Conservation (phyloP, 768 basidiomycete genomes). For the Podaxis rugospora region DNA sequence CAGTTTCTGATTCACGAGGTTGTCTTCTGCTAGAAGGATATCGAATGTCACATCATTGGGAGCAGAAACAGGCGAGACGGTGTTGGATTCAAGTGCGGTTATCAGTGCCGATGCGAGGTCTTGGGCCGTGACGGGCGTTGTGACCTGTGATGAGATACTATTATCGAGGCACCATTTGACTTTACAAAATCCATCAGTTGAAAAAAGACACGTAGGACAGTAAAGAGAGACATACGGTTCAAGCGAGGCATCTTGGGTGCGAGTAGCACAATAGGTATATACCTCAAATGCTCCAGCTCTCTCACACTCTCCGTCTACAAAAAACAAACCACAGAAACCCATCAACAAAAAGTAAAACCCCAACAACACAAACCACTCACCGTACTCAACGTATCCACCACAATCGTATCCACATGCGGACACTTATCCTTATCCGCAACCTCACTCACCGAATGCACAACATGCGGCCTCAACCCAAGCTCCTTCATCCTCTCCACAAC, state of each 20-base stretch:
- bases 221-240: constrained; percentile 50
- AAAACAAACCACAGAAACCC: constrained; percentile 2
- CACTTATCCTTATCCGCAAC: constrained; percentile 77
- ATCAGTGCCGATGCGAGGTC: constrained; percentile 91
- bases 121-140: constrained; percentile 82
- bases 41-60: constrained; percentile 86
- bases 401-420: constrained; percentile 91
- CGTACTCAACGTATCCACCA: constrained; percentile 83
- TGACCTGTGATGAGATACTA: constrained; percentile 92
- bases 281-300: constrained; percentile 90
- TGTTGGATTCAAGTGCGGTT: constrained; percentile 92
- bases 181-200: constrained; percentile 20
- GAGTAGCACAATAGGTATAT: constrained; percentile 92
- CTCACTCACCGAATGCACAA: constrained; percentile 75
- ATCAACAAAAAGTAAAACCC: constrained; percentile 3
- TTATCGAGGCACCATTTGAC: constrained; percentile 98
- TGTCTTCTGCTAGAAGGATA: constrained; percentile 96
- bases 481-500: constrained; percentile 76
- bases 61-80: constrained; percentile 81
- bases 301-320: constrained; percentile 84
- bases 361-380: constrained; percentile 42
- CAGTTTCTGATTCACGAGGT: constrained; percentile 91
- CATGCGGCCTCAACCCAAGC: constrained; percentile 72
- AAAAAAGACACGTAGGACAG: not conserved
- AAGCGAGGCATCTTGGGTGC: constrained; percentile 73